Evolutionary conservation across 2,329 filamentous ascomycete species (phyloP).

Genomic region (Fusarium hainanense): DNA sequence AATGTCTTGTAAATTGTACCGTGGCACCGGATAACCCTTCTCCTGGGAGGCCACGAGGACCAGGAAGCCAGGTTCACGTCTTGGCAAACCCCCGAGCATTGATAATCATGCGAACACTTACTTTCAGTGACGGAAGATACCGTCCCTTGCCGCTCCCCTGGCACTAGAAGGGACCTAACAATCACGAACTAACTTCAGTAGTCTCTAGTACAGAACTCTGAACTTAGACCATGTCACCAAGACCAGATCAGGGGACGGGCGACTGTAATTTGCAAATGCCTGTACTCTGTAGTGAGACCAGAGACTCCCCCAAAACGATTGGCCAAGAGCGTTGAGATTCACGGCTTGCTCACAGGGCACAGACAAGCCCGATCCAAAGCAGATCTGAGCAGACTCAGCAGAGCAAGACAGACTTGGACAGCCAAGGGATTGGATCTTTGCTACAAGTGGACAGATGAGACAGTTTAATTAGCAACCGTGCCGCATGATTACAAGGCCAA

Average conservation of each 20-base stretch:
- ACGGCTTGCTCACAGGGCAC: background rate
- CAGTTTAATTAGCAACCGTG: conserved; percentile 4
- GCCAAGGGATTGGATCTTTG: background rate
- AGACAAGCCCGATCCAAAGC: background rate
- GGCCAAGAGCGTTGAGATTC: background rate
- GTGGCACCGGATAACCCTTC: conserved; percentile 15
- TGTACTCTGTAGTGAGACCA: conserved; percentile 14
- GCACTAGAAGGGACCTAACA: background rate
- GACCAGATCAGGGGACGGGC: background rate
- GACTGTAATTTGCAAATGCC: conserved; percentile 4
- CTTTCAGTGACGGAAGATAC: conserved; percentile 9
- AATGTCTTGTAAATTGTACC: conserved; percentile 15
- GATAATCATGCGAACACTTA: conserved; percentile 1
- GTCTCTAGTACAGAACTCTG: background rate
- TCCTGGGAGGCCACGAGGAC: conserved; percentile 2
- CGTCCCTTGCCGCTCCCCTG: conserved; percentile 7
- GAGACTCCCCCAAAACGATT: background rate
- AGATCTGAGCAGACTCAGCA: background rate
- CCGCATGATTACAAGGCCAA: conserved; percentile 5
- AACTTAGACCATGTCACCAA: background rate
- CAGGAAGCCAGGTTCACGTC: background rate
- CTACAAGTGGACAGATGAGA: conserved; percentile 13
- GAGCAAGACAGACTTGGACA: background rate
- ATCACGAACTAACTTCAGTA: background rate
- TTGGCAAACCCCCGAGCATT: conserved; percentile 10